Base-by-base conservation (phyloP, 192 early-diverging fungal species). In the Neocallimastix lanati region DNA sequence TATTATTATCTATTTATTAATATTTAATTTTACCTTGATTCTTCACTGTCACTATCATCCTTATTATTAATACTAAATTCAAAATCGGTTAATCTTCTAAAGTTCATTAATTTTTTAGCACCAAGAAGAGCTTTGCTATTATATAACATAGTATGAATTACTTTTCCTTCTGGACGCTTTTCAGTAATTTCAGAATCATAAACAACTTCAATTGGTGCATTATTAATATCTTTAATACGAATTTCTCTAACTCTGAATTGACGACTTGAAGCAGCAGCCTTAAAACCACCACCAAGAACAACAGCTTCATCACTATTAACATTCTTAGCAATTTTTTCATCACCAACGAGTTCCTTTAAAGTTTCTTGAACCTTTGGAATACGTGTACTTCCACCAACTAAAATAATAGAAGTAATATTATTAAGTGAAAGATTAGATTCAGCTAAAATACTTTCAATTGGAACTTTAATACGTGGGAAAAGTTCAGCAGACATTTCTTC, bases 261-360 rank as follows among this genome's bases (percentile, higher is more conserved):
- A 81, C 90, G 88, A 82, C 93, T 95, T 76, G 96, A 84, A 76
- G 88, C 86, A 7, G 97, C 97, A 29, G 92, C 94, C 77, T 90
- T 89, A 87, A 96, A 94, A 12, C 91, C 94, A 77, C 95, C 96
- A 35, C 94, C 93, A 81, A 95, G 83, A 33, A 96, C 96, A 36
- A 93, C 94, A 21, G 96, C 96, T 88, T 99, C 98, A 80, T 99
- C 98, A 67, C 88, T 93, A 82, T 99, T 97, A 50, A 99, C 90
- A 80, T 95, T 97, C 87, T 93, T 90, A 33, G 96, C 94, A 80
- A 99, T 91, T 84, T 94, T 94, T 77, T 90, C 90, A 29, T 91
- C 86, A 82, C 95, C 94, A 78, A 95, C 90, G 77, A 89, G 83
- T 13, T 89, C 84, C 1, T 84, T 84, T 77, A 99, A 84, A 35